Conservation (phyloP, 1,284 basidiomycete genomes). For the Porodaedalea pini region DNA sequence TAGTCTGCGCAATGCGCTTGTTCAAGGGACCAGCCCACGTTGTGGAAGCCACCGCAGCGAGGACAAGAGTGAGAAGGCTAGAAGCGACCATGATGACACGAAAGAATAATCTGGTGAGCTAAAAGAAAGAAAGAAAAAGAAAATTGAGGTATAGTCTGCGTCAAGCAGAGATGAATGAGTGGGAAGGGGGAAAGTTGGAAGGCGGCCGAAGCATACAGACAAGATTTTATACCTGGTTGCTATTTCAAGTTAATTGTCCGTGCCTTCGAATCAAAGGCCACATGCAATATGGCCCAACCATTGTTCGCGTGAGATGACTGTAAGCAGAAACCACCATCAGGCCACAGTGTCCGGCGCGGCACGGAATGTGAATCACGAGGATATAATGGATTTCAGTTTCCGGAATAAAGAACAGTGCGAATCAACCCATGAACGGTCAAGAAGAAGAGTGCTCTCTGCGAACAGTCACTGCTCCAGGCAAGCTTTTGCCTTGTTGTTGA, state of each 20-base stretch:
- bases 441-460: background rate
- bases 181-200: background rate
- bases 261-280: background rate
- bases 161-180: slow-evolving; percentile 11
- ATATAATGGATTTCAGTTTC: background rate
- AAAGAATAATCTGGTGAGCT: background rate
- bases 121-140: background rate
- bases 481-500: too few species aligned
- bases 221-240: background rate
- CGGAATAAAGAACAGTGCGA: background rate
- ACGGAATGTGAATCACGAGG: background rate
- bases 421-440: too few species aligned
- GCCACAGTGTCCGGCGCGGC: background rate
- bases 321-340: too few species aligned
- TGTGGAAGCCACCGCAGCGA: slow-evolving; percentile 20
- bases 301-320: too few species aligned
- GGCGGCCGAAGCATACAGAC: background rate
- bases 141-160: background rate
- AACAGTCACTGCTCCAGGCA: too few species aligned
- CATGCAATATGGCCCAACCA: background rate
- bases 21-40: slow-evolving; percentile 27
- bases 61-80: slow-evolving; percentile 10
- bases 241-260: background rate
- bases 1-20: slow-evolving; percentile 45
- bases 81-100: slow-evolving; percentile 2